Base-by-base conservation (phyloP, 108 stramenopile genomes). In the Pseudonitzschia pungens region DNA sequence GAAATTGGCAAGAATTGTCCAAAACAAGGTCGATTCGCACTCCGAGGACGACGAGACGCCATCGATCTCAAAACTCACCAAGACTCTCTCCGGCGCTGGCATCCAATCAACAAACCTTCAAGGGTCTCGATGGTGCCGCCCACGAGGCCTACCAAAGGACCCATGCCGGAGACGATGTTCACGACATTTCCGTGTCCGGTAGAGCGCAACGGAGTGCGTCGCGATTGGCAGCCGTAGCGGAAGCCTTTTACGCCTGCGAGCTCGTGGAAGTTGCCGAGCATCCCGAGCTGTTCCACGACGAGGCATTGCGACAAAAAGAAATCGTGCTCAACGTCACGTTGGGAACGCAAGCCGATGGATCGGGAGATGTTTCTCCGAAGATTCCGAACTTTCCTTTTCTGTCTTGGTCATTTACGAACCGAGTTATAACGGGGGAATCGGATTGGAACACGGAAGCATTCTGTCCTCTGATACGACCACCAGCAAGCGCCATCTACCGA, bases 71-170 rank as follows among this genome's bases (percentile, higher is more conserved):
- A 42, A 66, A 22, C 15, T 86, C 10, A 48, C 62, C 29, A 69
- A 78, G 41, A 79, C 90, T 2, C 75, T 94, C 41, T 45, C n/a
- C 73, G n/a, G 75, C 74, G 4, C 71, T 94, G n/a, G 81, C 90
- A 22, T 42, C 74, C 50, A 68, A 87, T 7, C 89, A 91, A 57
- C 58, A 79, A 36, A 77, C 93, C 5, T 77, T 94, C 70, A 62
- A 62, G 71, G 80, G 83, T 24, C 73, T 94, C 36, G 93, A 94
- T 75, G 93, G 93, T 0, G 79, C 81, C 0, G 87, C 91, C 22
- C 89, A 94, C 65, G 93, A 92, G 76, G 77, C 88, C 21, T 94
- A 94, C 68, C 93, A 92, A 71, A 75, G 91, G 15, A 91, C 89
- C 0, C 89, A 89, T 65, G 74, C 75, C 10, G 67, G 64, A 21